Percentiles rank a stretch among this genome's conserved stretches.
These are phyloP conservation scores for Theileria luwenshuni DNA, from an alignment of 169 alveolate species.

Conservation along the genomic window DNA sequence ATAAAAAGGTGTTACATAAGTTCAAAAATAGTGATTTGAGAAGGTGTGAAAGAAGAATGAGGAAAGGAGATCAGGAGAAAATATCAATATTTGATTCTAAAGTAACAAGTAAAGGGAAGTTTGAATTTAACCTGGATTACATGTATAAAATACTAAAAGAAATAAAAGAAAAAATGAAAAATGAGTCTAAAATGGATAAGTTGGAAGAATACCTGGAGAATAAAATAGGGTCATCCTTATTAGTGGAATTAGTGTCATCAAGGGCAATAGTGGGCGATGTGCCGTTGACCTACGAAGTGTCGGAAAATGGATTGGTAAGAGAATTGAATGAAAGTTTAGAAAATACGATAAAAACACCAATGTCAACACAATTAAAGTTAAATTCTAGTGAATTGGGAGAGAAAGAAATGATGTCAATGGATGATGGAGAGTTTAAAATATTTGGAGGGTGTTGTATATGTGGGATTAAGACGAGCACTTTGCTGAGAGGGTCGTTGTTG, in stretches of 20 bases:
- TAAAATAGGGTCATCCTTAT: conserved; percentile 26
- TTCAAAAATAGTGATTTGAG: neutral
- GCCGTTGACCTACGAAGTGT: neutral
- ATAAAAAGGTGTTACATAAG: conserved; percentile 23
- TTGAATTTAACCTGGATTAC: neutral
- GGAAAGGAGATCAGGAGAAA: neutral
- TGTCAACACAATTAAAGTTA: neutral
- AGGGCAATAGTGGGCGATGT: conserved; percentile 53
- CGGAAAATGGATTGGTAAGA: neutral
- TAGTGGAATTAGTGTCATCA: conserved; percentile 45
- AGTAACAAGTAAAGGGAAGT: neutral
- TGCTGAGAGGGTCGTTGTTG: conserved; percentile 65
- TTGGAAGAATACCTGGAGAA: conserved; percentile 6
- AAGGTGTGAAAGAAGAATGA: conserved; percentile 1
- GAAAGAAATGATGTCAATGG: neutral
- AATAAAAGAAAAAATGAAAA: neutral
- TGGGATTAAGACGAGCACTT: conserved; percentile 14
- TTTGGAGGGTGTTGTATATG: conserved; percentile 24
- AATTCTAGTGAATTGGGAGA: neutral
- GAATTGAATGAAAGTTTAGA: neutral
- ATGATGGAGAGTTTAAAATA: neutral
- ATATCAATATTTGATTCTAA: neutral
- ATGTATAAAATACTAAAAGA: neutral
- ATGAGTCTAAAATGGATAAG: conserved; percentile 37
- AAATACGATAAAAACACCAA: neutral